Base-by-base conservation (phyloP, 2,329 filamentous ascomycete genomes). In the Penicillium decumbens region DNA sequence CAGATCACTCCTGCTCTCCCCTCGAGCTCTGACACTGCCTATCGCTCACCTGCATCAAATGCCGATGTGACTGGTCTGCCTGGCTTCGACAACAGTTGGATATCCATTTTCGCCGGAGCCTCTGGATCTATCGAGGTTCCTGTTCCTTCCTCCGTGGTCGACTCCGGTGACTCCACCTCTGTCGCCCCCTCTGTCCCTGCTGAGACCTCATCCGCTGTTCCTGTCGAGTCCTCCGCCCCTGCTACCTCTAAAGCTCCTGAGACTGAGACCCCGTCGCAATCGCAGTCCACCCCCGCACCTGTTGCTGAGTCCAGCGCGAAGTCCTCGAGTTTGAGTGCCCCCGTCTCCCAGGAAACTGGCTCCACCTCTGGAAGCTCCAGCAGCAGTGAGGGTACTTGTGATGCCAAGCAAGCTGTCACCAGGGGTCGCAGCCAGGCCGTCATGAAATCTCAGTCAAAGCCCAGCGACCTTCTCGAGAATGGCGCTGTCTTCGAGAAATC, bases 401-500 rank as follows among this genome's bases (percentile, higher is more conserved):
- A 55, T 59, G 60, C 61, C 30, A 57, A 59, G 59, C 66, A 58
- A 65, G 66, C 61, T 0, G 62, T 71, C 30, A 50, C 63, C 18
- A 71, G 67, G 47, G 65, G 63, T 3, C 67, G 70, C n/a, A 74
- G 86, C 5, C 88, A 93, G 71, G 80, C 73, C 32, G 60, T 77
- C 6, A 75, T 82, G 58, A 75, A 67, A 53, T 73, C 77, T 24
- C 73, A 82, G 33, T 65, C 72, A 47, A 92, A 89, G 73, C 87
- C 90, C 6, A 70, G 76, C 10, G 74, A 69, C 23, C 83, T 97
- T 13, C 76, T 91, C 55, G 69, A 70, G 33, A 69, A 77, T 23
- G 88, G 88, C 57, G 83, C 80, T 32, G 76, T 96, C 61, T 90
- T 91, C 66, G 87, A 89, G 56, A 86, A 87, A 59, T 86, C 84